Conservation (phyloP, 164 flowering plant genomes). For the Cinnamomum chago region DNA sequence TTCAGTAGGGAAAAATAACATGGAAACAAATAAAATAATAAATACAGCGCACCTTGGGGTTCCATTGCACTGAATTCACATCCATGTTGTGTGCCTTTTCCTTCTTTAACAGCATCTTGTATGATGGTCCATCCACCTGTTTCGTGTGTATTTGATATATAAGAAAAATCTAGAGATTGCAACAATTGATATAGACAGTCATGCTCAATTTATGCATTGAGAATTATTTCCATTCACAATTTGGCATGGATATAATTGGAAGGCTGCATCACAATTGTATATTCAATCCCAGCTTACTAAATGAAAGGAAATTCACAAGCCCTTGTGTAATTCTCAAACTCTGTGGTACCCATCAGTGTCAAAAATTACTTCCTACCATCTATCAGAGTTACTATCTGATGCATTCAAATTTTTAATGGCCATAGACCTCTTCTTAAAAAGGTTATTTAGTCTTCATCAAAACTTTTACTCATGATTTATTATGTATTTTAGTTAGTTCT, state of each 20-base stretch:
- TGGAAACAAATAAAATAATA: not conserved
- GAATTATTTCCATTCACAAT: too few relatives aligned
- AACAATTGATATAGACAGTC: not conserved
- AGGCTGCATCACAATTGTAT: not conserved
- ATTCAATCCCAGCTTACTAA: not conserved
- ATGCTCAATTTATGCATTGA: not conserved
- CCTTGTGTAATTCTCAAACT: not conserved
- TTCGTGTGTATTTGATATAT: not conserved
- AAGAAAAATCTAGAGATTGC: conserved; percentile 1
- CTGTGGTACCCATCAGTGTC: not conserved
- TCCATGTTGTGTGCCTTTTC: conserved; percentile 95
- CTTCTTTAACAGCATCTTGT: conserved; percentile 58
- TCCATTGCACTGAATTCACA: conserved; percentile 89
- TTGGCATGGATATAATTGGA: not conserved
- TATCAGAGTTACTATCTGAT: too few relatives aligned
- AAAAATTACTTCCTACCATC: too few relatives aligned
- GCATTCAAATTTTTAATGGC: too few relatives aligned
- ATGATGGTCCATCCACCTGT: conserved; percentile 72
- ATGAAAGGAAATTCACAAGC: not conserved
- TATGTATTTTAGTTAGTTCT: too few relatives aligned
- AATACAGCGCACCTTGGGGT: conserved; percentile 50
- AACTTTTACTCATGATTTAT: too few relatives aligned
- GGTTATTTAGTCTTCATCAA: too few relatives aligned
- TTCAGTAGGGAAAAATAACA: not conserved
- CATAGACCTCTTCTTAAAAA: too few relatives aligned